These are phyloP conservation scores for Leccinum cinnamomeum DNA, from an alignment of 1,284 basidiomycete species.

Conservation along the genomic window DNA sequence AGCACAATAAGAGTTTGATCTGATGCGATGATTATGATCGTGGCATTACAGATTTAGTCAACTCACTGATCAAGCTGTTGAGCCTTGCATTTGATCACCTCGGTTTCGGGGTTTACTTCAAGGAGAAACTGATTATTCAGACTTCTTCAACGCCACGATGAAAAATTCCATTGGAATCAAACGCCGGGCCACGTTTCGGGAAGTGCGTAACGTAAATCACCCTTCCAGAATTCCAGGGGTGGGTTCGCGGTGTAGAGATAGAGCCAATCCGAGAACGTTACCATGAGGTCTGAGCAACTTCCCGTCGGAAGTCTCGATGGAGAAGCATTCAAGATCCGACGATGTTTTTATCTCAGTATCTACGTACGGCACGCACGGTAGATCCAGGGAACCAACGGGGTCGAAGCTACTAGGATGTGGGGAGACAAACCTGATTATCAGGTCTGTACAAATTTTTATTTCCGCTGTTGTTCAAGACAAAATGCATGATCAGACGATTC, in stretches of 20 bases:
- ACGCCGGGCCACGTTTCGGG: neutral
- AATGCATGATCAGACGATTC: neutral
- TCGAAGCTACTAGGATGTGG: neutral
- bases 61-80: neutral
- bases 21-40: neutral
- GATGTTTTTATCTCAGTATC: neutral
- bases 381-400: neutral
- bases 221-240: neutral
- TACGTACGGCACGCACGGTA: neutral
- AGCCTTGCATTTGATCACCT: neutral
- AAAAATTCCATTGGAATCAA: conserved; percentile 17
- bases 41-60: neutral
- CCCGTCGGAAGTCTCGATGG: neutral
- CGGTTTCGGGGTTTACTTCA: neutral
- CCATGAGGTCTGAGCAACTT: conserved; percentile 5
- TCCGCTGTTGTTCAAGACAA: neutral
- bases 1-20: neutral
- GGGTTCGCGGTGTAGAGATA: neutral
- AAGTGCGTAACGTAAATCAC: conserved; percentile 8
- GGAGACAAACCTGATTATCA: neutral
- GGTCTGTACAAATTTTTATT: neutral
- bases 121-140: neutral
- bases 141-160: conserved; percentile 1
- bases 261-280: neutral
- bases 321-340: neutral